A percentile compares a stretch with the other conserved stretches of the same genome.
phyloP scores from a whole-genome alignment of 441 rosid species.

The Croton laevigatus region DNA sequence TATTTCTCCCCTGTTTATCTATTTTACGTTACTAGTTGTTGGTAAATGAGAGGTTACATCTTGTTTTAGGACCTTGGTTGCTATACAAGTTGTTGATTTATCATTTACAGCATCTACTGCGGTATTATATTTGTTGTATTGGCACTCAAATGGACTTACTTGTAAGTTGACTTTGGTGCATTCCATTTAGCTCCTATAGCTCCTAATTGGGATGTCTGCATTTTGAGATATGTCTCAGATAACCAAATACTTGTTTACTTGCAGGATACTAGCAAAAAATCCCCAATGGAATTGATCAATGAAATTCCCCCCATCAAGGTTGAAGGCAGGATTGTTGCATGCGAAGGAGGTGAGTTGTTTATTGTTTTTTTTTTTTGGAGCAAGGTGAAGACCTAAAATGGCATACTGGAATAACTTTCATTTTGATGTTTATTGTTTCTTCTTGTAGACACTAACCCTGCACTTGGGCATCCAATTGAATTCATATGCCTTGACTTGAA shows the following conservation, averaged over 20 bases:
- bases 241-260: conserved; percentile 13
- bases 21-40: background rate
- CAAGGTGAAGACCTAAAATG: background rate
- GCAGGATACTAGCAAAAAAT: conserved; percentile 85
- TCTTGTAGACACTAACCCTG: conserved; percentile 62
- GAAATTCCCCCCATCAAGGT: conserved; percentile 97
- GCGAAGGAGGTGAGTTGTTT: conserved; percentile 85
- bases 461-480: conserved; percentile 98
- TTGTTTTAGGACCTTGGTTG: background rate
- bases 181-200: background rate
- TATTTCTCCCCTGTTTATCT: background rate
- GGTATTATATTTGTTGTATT: background rate
- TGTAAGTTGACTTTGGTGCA: background rate
- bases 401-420: background rate
- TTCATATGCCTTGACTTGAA: conserved; percentile 88
- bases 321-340: conserved; percentile 90
- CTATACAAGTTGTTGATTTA: background rate
- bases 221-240: background rate
- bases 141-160: background rate
- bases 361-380: background rate
- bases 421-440: background rate
- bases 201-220: background rate
- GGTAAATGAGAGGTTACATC: background rate
- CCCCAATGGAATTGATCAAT: conserved; percentile 95
- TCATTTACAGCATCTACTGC: background rate